Evolutionary conservation across 805 yeast genomes (phyloP).

Genomic region (Groenewaldozyma salmanticensis): DNA sequence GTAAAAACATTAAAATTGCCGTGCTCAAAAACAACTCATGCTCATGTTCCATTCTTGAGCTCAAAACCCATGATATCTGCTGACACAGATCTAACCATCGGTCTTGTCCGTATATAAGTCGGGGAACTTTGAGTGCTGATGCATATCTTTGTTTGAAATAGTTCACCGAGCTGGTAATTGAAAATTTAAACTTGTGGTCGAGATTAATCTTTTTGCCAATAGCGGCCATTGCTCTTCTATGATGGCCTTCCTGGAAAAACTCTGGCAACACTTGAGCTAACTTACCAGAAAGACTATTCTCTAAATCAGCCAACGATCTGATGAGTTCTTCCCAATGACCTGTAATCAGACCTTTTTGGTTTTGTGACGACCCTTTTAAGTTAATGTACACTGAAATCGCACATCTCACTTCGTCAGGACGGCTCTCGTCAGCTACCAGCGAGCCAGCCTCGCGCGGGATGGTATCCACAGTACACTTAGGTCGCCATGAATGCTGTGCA

Average conservation of each 20-base stretch:
- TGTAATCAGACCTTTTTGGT: constrained; percentile 9
- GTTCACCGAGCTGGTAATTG: constrained; percentile 7
- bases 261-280: constrained; percentile 6
- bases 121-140: constrained; percentile 15
- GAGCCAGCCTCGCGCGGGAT: not conserved
- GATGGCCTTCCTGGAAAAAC: constrained; percentile 1
- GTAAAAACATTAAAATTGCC: not conserved
- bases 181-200: not conserved
- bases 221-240: not conserved
- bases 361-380: constrained; percentile 5
- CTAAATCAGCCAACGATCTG: constrained; percentile 14
- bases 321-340: constrained; percentile 22
- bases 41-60: constrained; percentile 9
- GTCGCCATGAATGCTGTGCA: not conserved
- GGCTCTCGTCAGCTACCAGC: not conserved
- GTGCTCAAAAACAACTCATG: constrained; percentile 3
- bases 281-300: constrained; percentile 4
- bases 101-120: constrained; percentile 21
- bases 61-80: constrained; percentile 7
- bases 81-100: constrained; percentile 15
- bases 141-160: constrained; percentile 13
- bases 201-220: not conserved
- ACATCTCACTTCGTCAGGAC: constrained; percentile 9
- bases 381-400: constrained; percentile 15
- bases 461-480: not conserved